Evolutionary conservation across 2,329 filamentous ascomycete species (phyloP).

Genomic region (Cladosporium sp.): DNA sequence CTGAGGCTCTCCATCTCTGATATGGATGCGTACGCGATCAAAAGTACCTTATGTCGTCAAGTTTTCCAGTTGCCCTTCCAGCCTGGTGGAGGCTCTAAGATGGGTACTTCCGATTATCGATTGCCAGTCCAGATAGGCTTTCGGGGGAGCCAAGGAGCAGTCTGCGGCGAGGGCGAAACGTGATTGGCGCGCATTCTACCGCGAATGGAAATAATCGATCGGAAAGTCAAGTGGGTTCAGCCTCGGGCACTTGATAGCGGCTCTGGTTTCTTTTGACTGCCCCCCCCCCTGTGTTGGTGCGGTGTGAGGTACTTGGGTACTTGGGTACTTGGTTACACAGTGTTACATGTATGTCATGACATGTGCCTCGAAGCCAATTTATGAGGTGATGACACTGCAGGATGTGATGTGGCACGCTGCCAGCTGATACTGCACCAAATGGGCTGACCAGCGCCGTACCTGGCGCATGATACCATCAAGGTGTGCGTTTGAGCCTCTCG

Average conservation of each 20-base stretch:
- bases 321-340: neutral
- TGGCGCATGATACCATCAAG: neutral
- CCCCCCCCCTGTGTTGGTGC: neutral
- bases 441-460: neutral
- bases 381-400: slow-evolving; percentile 1
- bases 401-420: neutral
- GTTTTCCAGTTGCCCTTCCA: neutral
- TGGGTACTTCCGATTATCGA: slow-evolving; percentile 1
- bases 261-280: neutral
- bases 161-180: neutral
- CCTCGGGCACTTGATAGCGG: slow-evolving; percentile 3
- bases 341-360: neutral
- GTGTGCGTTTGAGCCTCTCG: neutral
- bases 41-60: neutral
- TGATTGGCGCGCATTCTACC: slow-evolving; percentile 17
- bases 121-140: neutral
- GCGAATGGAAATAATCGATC: neutral
- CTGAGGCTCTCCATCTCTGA: slow-evolving; percentile 4
- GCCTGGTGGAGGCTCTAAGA: neutral
- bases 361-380: neutral
- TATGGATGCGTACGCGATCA: neutral
- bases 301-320: neutral
- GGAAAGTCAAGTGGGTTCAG: slow-evolving; percentile 11
- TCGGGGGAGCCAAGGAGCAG: slow-evolving; percentile 12
- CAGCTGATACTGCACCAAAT: neutral